A percentile compares a stretch with the other conserved stretches of the same genome.
These are phyloP conservation scores for Aspergillus egyptiacus DNA, from an alignment of 495 filamentous ascomycete species.

Conservation along the genomic window DNA sequence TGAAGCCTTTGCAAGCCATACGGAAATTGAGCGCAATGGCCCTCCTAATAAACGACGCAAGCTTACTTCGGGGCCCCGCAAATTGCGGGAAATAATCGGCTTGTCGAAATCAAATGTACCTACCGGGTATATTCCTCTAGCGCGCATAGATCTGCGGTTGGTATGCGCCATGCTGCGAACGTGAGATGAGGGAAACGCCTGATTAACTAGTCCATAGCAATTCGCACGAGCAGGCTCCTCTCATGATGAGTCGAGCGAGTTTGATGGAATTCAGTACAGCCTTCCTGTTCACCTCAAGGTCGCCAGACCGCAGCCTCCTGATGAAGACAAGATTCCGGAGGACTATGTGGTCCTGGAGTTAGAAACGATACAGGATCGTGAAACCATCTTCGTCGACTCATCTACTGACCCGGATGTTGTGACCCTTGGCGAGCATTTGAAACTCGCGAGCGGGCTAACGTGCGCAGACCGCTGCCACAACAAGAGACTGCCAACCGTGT, in stretches of 20 bases:
- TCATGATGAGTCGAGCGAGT: background rate
- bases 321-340: background rate
- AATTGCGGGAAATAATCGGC: constrained; percentile 19
- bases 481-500: constrained; percentile 18
- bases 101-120: constrained; percentile 21
- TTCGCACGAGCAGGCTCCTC: constrained; percentile 3
- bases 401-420: constrained; percentile 17
- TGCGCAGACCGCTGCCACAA: constrained; percentile 25
- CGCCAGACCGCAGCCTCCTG: background rate
- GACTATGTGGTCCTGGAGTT: constrained; percentile 20
- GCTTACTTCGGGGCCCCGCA: constrained; percentile 16
- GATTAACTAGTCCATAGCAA: constrained; percentile 15
- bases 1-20: constrained; percentile 19
- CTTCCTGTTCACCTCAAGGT: constrained; percentile 22
- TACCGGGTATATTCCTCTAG: constrained; percentile 34
- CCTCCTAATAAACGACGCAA: constrained; percentile 37
- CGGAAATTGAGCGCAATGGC: constrained; percentile 11
- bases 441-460: constrained; percentile 16
- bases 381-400: constrained; percentile 17
- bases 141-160: constrained; percentile 28
- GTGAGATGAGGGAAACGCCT: background rate
- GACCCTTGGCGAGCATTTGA: constrained; percentile 21
- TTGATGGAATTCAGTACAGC: background rate
- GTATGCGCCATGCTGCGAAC: constrained; percentile 20
- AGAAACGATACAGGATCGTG: constrained; percentile 1